Conservation (phyloP, 1,284 basidiomycete genomes). For the Pseudozyma hubeiensis region DNA sequence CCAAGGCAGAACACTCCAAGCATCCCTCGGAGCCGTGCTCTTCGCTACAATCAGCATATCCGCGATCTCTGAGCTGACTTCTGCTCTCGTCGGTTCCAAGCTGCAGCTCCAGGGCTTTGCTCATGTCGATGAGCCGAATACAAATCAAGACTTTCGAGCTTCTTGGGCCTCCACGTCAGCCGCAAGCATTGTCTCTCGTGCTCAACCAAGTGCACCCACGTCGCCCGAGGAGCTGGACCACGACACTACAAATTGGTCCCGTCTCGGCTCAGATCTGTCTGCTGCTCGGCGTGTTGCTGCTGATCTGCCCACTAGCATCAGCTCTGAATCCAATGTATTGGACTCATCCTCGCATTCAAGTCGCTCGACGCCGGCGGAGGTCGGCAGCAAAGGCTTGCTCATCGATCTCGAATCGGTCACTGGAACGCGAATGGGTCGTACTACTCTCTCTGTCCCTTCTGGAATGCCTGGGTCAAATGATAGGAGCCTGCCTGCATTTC, state of each 20-base stretch:
- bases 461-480: no score
- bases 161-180: slow-evolving; percentile 15
- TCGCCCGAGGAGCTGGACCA: slow-evolving; percentile 15
- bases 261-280: slow-evolving; percentile 8
- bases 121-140: slow-evolving; percentile 10
- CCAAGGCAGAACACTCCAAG: slow-evolving; percentile 14
- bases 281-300: background rate
- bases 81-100: slow-evolving; percentile 18
- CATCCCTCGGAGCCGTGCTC: slow-evolving; percentile 12
- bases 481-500: no score
- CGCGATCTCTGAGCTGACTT: slow-evolving; percentile 18
- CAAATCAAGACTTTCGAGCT: slow-evolving; percentile 17
- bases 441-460: no score
- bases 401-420: slow-evolving; percentile 19
- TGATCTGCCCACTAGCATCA: background rate
- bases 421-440: background rate
- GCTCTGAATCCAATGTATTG: background rate
- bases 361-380: background rate
- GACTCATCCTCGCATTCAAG: slow-evolving; percentile 1
- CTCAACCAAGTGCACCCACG: slow-evolving; percentile 19
- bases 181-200: background rate
- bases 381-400: slow-evolving; percentile 5
- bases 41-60: slow-evolving; percentile 18
- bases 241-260: slow-evolving; percentile 6
- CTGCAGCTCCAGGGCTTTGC: slow-evolving; percentile 24